Conservation (phyloP, 2,329 filamentous ascomycete species). For the Alternaria metachromatica region DNA sequence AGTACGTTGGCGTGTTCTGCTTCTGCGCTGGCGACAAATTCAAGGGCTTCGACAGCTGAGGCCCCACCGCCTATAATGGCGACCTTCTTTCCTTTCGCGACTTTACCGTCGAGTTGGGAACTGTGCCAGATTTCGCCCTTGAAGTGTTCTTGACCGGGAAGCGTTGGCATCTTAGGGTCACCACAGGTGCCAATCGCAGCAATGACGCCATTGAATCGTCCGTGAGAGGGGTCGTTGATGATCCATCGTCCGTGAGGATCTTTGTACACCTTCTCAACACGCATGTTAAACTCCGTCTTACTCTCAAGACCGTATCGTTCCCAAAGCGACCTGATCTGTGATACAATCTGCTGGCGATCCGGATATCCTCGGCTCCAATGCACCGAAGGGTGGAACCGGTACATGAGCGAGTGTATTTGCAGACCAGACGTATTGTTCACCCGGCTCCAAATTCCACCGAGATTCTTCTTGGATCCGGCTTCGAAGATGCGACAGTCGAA, state of each 20-base stretch:
- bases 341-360: conserved; percentile 74
- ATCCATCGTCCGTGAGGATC: conserved; percentile 75
- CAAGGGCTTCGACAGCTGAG: conserved; percentile 80
- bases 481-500: conserved; percentile 85
- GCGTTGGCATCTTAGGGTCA: conserved; percentile 73
- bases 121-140: conserved; percentile 77
- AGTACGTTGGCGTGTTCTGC: conserved; percentile 75
- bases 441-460: conserved; percentile 83
- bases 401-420: conserved; percentile 87
- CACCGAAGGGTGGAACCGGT: conserved; percentile 83
- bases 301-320: conserved; percentile 73
- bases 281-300: conserved; percentile 74
- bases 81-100: conserved; percentile 76
- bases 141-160: conserved; percentile 75
- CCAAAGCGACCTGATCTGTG: conserved; percentile 76
- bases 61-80: conserved; percentile 80
- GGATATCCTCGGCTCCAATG: conserved; percentile 80
- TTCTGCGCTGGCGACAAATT: conserved; percentile 73
- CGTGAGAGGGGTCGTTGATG: conserved; percentile 73
- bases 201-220: conserved; percentile 79
- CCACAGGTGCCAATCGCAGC: conserved; percentile 82
- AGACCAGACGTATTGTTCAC: conserved; percentile 84
- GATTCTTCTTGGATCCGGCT: conserved; percentile 66
- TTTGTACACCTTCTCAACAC: conserved; percentile 72
- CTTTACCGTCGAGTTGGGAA: conserved; percentile 73